phyloP scores from a whole-genome alignment of 2,329 filamentous ascomycete species.

The Penicillium rolfsii region DNA sequence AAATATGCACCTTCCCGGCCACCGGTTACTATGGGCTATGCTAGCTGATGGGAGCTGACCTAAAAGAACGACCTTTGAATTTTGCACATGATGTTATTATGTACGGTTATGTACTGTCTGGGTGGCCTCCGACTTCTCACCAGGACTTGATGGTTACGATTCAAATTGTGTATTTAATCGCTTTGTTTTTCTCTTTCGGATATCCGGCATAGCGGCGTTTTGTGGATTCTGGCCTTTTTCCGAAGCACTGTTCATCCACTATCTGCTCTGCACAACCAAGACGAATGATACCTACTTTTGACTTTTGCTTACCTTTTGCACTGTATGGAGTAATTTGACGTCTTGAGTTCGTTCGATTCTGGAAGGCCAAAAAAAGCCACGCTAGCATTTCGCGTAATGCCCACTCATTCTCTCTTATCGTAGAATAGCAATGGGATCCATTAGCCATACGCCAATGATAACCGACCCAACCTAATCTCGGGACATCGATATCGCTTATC shows the following conservation, averaged over 20 bases:
- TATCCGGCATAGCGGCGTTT: conserved; percentile 17
- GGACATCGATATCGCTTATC: conserved; percentile 26
- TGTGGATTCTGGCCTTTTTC: conserved; percentile 1
- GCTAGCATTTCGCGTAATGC: neutral
- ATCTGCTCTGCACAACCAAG: conserved; percentile 16
- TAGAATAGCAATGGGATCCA: neutral
- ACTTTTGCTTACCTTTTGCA: neutral
- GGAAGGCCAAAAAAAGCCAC: neutral
- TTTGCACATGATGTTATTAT: conserved; percentile 23
- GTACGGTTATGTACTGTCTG: conserved; percentile 20
- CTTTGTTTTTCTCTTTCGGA: conserved; percentile 9
- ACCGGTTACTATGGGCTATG: conserved; percentile 35
- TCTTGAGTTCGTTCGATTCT: no score
- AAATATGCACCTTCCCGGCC: conserved; percentile 38
- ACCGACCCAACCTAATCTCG: conserved; percentile 14
- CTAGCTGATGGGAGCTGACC: conserved; percentile 19
- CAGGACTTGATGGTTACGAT: conserved; percentile 10
- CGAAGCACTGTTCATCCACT: conserved; percentile 5
- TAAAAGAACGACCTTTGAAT: conserved; percentile 7
- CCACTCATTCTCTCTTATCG: neutral
- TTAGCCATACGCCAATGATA: conserved; percentile 1
- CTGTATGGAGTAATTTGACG: neutral
- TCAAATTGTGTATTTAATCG: conserved; percentile 15
- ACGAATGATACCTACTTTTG: conserved; percentile 13
- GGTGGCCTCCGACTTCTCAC: conserved; percentile 13